phyloP scores from a whole-genome alignment of 306 rosid species.

The Glycine soja region DNA sequence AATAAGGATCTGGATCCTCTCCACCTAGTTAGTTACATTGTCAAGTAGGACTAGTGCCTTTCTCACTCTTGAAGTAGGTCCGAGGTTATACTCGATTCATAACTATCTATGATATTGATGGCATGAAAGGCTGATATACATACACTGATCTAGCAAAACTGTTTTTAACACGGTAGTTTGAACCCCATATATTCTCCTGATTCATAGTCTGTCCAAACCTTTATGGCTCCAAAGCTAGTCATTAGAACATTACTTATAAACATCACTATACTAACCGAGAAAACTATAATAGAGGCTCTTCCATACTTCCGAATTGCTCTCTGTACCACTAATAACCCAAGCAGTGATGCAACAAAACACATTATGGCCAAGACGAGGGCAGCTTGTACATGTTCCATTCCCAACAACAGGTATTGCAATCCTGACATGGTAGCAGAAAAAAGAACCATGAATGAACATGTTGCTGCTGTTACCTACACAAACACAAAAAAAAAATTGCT shows the following conservation, averaged over 20 bases:
- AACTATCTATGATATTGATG: not conserved
- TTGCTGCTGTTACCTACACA: conserved; percentile 81
- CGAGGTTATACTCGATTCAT: too few species aligned
- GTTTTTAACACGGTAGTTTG: conserved; percentile 69
- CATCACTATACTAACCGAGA: conserved; percentile 81
- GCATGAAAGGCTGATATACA: too few species aligned
- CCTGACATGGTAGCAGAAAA: conserved; percentile 91
- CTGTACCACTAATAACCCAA: conserved; percentile 76
- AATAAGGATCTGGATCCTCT: too few species aligned
- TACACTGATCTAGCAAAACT: conserved; percentile 6
- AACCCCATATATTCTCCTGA: conserved; percentile 86
- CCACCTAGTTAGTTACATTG: too few species aligned
- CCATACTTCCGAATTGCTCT: conserved; percentile 70
- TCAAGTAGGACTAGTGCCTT: too few species aligned
- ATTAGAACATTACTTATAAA: conserved; percentile 75
- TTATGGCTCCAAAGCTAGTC: conserved; percentile 79
- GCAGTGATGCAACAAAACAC: conserved; percentile 74
- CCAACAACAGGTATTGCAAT: conserved; percentile 75
- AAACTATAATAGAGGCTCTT: conserved; percentile 81
- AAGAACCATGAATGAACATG: conserved; percentile 94
- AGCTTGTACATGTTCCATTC: conserved; percentile 67
- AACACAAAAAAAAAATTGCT: too few species aligned
- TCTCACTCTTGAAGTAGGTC: too few species aligned
- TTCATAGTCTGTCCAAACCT: conserved; percentile 64
- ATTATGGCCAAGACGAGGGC: conserved; percentile 64